Evolutionary conservation across 345 rosid species (phyloP).

Genomic region (Crucihimalaya himalaica): DNA sequence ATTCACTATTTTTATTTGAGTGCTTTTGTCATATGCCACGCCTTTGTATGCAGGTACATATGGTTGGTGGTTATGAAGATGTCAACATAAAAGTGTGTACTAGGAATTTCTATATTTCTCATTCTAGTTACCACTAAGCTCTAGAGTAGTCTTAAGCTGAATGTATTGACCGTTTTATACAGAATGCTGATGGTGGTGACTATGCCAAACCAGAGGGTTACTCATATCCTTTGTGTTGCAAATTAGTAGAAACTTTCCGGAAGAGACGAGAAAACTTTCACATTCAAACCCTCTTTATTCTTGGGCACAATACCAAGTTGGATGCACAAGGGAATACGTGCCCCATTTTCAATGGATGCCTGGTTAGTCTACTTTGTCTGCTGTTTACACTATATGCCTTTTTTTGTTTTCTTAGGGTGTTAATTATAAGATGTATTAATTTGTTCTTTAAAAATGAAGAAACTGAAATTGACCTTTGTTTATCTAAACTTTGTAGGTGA

Average conservation of each 20-base stretch:
- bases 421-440: not conserved
- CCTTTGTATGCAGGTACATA: constrained; percentile 66
- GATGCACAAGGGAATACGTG: constrained; percentile 61
- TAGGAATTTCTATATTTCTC: constrained; percentile 24
- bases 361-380: constrained; percentile 56
- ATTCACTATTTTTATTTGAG: not conserved
- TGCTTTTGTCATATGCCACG: not conserved
- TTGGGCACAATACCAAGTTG: constrained; percentile 68
- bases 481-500: not conserved
- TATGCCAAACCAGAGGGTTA: constrained; percentile 48
- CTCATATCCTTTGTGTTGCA: constrained; percentile 71
- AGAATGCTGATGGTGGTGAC: constrained; percentile 46
- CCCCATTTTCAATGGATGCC: constrained; percentile 70
- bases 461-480: not conserved
- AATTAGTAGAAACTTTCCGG: constrained; percentile 62
- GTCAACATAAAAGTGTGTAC: constrained; percentile 54
- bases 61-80: constrained; percentile 86
- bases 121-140: constrained; percentile 1
- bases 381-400: not conserved
- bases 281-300: constrained; percentile 61
- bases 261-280: constrained; percentile 73
- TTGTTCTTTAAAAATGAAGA: not conserved
- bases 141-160: constrained; percentile 29
- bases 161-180: constrained; percentile 49
- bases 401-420: not conserved